Base-by-base conservation (phyloP, 768 basidiomycete genomes). In the Stropharia rugosoannulata region DNA sequence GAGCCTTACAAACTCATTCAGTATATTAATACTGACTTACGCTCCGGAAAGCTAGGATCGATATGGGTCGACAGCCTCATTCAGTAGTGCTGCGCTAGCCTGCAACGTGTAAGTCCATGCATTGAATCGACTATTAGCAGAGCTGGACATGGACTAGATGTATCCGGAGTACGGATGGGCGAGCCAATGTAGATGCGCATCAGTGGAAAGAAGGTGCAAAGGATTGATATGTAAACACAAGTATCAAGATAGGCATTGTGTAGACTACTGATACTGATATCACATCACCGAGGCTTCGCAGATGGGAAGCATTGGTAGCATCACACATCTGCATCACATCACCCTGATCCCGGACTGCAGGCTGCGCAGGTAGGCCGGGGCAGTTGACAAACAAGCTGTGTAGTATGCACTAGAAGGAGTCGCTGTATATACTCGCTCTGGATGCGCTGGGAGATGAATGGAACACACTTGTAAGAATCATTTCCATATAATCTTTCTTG, bases 241-340 rank as follows among this genome's bases (percentile, higher is more conserved):
- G 29, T 32, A 43, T 22, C 42, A 22, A 43, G 42, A 43, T 43
- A 43, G 42, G 42, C 42, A 43, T 43, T 43, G 42, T 11, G 42
- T 43, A 43, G 16, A n/a, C 42, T 43, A 22, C 8, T 43, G 42
- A 16, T 22, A 18, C 16, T 43, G 42, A 43, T 43, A 43, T 16
- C 42, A 43, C 42, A 43, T 43, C 42, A 43, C 42, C 42, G 42
- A 43, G 42, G 42, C 42, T 43, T 43, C 42, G 42, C 42, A n/a
- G 42, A 12, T 22, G 42, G n/a, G n/a, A 43, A 43, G 16, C 18
- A 22, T 18, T 18, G 11, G 40, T 43, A 16, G 18, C 42, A 43
- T 43, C 42, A 43, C 6, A 43, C 16, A 18, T 16, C 15, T 8
- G 42, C 42, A 43, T 43, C 42, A 43, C 42, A 43, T 43, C 42